phyloP scores from a whole-genome alignment of 768 basidiomycete genomes.

The Tephrocybe sp. region DNA sequence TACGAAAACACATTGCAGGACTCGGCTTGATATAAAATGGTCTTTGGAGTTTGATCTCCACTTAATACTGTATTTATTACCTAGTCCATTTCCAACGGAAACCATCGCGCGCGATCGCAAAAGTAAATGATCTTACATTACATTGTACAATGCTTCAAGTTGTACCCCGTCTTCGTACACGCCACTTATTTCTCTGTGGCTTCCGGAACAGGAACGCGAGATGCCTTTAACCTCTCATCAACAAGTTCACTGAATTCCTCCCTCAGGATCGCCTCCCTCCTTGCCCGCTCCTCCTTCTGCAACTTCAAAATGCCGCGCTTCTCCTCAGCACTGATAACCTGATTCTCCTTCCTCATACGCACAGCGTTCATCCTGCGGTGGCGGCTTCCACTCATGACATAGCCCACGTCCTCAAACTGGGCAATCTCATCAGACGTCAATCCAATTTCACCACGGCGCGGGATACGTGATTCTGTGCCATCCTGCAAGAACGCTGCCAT shows the following conservation, averaged over 20 bases:
- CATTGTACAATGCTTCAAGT: neutral
- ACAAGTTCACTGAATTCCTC: slow-evolving; percentile 90
- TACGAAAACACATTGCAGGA: slow-evolving; percentile 57
- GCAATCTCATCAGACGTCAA: slow-evolving; percentile 87
- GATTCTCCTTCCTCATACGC: slow-evolving; percentile 98
- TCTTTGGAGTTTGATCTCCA: no score
- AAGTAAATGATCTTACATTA: no score
- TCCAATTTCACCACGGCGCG: slow-evolving; percentile 98
- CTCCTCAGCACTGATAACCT: slow-evolving; percentile 98
- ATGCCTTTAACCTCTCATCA: slow-evolving; percentile 63
- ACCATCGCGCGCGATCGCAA: no score
- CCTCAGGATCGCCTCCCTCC: slow-evolving; percentile 85
- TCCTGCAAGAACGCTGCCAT: slow-evolving; percentile 98
- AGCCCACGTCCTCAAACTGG: slow-evolving; percentile 83
- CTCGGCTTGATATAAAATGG: slow-evolving; percentile 33
- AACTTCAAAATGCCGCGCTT: slow-evolving; percentile 94
- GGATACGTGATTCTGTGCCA: slow-evolving; percentile 81
- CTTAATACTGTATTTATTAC: no score
- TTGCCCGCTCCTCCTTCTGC: slow-evolving; percentile 90
- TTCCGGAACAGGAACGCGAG: slow-evolving; percentile 10
- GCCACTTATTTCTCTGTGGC: slow-evolving; percentile 4
- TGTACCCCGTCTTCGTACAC: neutral
- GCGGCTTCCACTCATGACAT: slow-evolving; percentile 96
- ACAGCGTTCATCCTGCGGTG: slow-evolving; percentile 99
- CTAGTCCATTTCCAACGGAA: no score